Evolutionary conservation across 805 yeast genomes (phyloP), one percentile per base, ranked within the genome.

Genomic region (Sugiyamaella smithiae): DNA sequence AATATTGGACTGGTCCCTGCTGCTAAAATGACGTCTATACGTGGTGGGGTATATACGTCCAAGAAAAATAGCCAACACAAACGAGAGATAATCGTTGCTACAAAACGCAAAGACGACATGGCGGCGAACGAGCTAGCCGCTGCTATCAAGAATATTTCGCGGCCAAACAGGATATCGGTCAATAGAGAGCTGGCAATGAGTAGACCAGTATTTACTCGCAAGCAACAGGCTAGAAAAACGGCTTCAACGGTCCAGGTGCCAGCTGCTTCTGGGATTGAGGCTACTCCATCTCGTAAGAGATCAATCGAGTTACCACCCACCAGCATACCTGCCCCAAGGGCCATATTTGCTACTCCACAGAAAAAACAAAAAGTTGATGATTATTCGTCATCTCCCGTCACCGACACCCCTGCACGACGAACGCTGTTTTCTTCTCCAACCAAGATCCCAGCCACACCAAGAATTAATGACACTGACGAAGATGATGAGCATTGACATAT

Each of bases 81-180:
- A 33, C 48, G 60, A 26, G 59, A 57, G 44, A 57, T 57, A 16
- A 57, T 55, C 28, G 47, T 55, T 48, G 35, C 56, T 4, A 19
- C 43, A 14, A 38, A 37, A 24, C 31, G 38, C 7, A 43, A 48
- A 24, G 53, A 52, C 5, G 45, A 38, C 33, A 49, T 32, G 4
- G 25, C 49, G 2, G 51, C 55, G 6, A 44, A 38, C 14, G 60
- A 57, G 36, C 46, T 55, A 29, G 56, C 54, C 1, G n/a, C 22
- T 4, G 60, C 60, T 2, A 57, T 57, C 38, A 33, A 49, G n/a
- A 53, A 48, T 33, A 45, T 55, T 14, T 40, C 59, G 14, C 43
- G 48, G 38, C 60, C 60, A 6, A 55, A 54, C 42, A 31, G 60
- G 3, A 20, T 31, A 1, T 33, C 45, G 5, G 53, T 38, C 2